phyloP scores from a whole-genome alignment of 2,329 filamentous ascomycete species.

The Sclerotinia subarctica region DNA sequence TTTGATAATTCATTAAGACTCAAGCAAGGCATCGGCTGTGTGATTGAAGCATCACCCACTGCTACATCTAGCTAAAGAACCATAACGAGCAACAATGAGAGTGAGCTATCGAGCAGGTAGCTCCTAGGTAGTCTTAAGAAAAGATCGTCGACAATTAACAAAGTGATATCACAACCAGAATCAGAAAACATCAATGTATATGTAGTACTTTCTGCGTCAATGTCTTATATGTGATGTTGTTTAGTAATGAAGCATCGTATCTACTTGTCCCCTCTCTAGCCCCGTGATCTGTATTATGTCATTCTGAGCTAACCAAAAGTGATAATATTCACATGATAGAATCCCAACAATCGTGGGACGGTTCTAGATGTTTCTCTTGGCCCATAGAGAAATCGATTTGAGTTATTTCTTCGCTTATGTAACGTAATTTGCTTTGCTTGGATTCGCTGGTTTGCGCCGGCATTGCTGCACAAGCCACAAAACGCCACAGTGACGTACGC shows the following conservation, averaged over 20 bases:
- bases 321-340: not conserved
- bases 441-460: too few species aligned
- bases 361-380: not conserved
- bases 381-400: not conserved
- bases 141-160: not conserved
- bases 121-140: not conserved
- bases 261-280: not conserved
- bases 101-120: not conserved
- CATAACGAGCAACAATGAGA: conserved; percentile 21
- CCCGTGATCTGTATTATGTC: not conserved
- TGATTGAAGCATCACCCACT: conserved; percentile 20
- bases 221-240: not conserved
- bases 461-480: not conserved
- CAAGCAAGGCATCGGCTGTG: not conserved
- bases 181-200: not conserved
- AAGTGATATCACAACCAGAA: not conserved
- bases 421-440: not conserved
- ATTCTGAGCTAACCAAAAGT: not conserved
- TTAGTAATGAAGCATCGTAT: not conserved
- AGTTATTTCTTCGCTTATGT: not conserved
- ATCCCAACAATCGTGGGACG: not conserved
- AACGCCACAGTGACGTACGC: conserved; percentile 14
- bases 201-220: not conserved
- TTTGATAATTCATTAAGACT: not conserved
- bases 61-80: conserved; percentile 28